A percentile compares a stretch with the other conserved stretches of the same genome.
Evolutionary conservation across 1,139 yeast genomes (phyloP).

Genomic region (Sugiyamaella neomexicana): DNA sequence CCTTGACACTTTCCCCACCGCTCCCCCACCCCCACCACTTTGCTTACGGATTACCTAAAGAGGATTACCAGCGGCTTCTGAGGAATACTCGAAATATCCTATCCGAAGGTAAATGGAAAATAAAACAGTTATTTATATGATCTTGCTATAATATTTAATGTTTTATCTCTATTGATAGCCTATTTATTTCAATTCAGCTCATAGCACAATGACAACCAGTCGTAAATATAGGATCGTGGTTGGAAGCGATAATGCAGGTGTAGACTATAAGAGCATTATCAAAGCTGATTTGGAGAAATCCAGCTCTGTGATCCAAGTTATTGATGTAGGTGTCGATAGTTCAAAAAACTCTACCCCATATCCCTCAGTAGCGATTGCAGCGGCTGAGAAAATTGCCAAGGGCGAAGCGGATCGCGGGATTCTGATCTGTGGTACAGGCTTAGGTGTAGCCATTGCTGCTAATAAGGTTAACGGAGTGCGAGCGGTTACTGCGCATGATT

Average conservation of each 20-base stretch:
- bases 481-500: conserved; percentile 53
- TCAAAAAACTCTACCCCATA: conserved; percentile 41
- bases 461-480: conserved; percentile 50
- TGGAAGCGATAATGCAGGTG: conserved; percentile 51
- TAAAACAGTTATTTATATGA: background rate
- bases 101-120: background rate
- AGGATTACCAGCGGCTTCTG: conserved; percentile 8
- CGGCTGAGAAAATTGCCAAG: conserved; percentile 44
- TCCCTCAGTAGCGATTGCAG: conserved; percentile 48
- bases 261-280: conserved; percentile 46
- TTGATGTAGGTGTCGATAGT: conserved; percentile 45
- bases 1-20: background rate
- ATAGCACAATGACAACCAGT: background rate
- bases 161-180: too few species aligned
- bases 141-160: background rate
- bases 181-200: background rate
- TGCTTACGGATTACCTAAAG: background rate
- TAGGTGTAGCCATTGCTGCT: conserved; percentile 51
- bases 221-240: conserved; percentile 36
- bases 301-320: conserved; percentile 41
- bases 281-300: conserved; percentile 42
- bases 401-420: conserved; percentile 49
- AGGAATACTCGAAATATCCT: background rate
- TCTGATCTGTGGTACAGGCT: conserved; percentile 50
- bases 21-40: conserved; percentile 11